Evolutionary conservation across 2,329 filamentous ascomycete species (phyloP).

Genomic region (Sclerotinia nivalis): DNA sequence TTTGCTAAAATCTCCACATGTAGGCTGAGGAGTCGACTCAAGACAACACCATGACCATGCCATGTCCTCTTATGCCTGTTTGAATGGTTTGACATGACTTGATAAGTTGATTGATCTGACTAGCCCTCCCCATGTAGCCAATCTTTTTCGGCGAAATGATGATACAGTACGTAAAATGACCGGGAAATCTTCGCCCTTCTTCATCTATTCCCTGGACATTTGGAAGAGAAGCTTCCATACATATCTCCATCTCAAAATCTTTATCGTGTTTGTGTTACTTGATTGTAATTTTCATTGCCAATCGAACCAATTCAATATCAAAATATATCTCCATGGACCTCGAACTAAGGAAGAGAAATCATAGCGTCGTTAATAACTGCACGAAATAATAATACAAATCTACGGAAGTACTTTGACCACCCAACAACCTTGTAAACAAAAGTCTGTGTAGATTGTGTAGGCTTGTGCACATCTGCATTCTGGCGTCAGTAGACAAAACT

Average conservation of each 20-base stretch:
- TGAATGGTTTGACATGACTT: slow-evolving; percentile 2
- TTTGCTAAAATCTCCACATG: slow-evolving; percentile 6
- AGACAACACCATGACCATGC: neutral
- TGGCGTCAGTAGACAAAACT: neutral
- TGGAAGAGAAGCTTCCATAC: neutral
- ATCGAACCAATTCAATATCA: neutral
- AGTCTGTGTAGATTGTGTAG: no score
- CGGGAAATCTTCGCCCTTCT: slow-evolving; percentile 10
- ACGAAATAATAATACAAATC: neutral
- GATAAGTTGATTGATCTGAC: slow-evolving; percentile 1
- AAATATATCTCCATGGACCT: neutral
- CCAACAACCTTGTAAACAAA: no score
- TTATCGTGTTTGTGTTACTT: slow-evolving; percentile 14
- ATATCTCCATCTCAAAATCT: neutral
- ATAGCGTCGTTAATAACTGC: slow-evolving; percentile 4
- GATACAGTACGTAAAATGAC: slow-evolving; percentile 23
- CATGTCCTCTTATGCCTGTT: neutral
- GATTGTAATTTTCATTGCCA: neutral
- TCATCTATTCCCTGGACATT: neutral
- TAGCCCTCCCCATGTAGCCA: slow-evolving; percentile 6
- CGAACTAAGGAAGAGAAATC: neutral
- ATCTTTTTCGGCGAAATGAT: slow-evolving; percentile 21
- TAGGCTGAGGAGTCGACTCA: neutral
- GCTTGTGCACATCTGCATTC: neutral
- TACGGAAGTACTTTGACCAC: neutral